Percentiles rank a stretch among this genome's conserved stretches.
phyloP scores from a whole-genome alignment of 352 stramenopile species.

The Phytophthora litchii region DNA sequence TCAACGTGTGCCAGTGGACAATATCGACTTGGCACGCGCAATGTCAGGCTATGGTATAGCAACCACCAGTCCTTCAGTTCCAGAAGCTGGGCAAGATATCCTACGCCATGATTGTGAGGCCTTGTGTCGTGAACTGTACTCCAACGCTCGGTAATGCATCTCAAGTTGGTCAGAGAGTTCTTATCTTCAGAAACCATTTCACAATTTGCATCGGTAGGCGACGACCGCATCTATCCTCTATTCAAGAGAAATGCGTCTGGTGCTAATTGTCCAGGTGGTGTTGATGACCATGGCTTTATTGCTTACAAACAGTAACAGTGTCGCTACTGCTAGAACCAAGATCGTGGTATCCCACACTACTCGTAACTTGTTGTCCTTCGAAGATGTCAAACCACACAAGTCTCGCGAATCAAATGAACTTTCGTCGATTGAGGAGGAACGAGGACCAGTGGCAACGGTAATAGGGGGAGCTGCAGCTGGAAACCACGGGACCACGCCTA shows the following conservation, averaged over 20 bases:
- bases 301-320: constrained; percentile 8
- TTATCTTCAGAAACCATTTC: constrained; percentile 4
- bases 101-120: constrained; percentile 17
- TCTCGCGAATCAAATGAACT: not conserved
- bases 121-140: constrained; percentile 14
- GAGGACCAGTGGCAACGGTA: not conserved
- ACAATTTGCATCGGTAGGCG: constrained; percentile 5
- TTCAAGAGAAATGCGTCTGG: constrained; percentile 6
- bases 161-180: not conserved
- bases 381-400: constrained; percentile 5
- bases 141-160: too few relatives aligned
- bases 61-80: not conserved
- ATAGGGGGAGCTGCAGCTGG: constrained; percentile 11
- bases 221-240: not conserved
- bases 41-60: too few relatives aligned
- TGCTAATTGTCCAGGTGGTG: constrained; percentile 13
- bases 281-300: constrained; percentile 5
- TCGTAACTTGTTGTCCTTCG: constrained; percentile 15
- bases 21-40: too few relatives aligned
- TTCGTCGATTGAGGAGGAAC: constrained; percentile 5
- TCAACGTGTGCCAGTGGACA: not conserved
- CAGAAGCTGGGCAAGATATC: constrained; percentile 10
- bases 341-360: not conserved
- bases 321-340: constrained; percentile 7
- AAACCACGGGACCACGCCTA: not conserved